A percentile compares a stretch with the other conserved stretches of the same genome.
phyloP scores from a whole-genome alignment of 352 stramenopile genomes.

The Halophytophthora polymorphica region DNA sequence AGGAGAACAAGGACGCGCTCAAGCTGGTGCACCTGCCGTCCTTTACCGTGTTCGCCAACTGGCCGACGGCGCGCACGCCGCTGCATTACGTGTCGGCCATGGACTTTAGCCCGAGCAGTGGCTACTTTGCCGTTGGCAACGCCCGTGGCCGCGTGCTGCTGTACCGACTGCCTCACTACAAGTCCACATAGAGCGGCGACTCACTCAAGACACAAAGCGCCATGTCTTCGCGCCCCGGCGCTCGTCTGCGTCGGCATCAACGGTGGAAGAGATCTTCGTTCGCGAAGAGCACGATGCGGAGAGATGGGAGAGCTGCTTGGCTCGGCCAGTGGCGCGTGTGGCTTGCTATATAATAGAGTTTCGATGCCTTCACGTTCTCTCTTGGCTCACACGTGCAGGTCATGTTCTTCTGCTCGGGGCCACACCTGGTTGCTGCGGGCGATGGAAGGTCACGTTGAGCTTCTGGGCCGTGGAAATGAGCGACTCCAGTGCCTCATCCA shows the following conservation, averaged over 20 bases:
- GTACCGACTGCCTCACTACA: slow-evolving; percentile 95
- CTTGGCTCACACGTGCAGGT: not conserved
- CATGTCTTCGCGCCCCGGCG: slow-evolving; percentile 11
- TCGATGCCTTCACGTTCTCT: not conserved
- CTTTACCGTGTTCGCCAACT: slow-evolving; percentile 96
- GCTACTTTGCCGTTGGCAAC: slow-evolving; percentile 95
- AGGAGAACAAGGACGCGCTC: slow-evolving; percentile 90
- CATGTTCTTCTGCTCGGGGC: slow-evolving; percentile 8
- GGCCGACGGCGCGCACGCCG: slow-evolving; percentile 95
- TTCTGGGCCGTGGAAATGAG: slow-evolving; percentile 67
- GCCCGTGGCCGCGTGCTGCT: slow-evolving; percentile 96
- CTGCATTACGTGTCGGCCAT: slow-evolving; percentile 95
- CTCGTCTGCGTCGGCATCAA: slow-evolving; percentile 9
- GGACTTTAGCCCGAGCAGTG: slow-evolving; percentile 95
- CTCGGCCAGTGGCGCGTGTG: not conserved
- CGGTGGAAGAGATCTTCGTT: too few relatives aligned
- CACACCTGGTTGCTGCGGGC: slow-evolving; percentile 3
- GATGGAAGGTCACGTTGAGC: slow-evolving; percentile 48
- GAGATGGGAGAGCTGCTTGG: slow-evolving; percentile 4
- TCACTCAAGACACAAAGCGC: slow-evolving; percentile 16
- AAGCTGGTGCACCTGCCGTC: slow-evolving; percentile 95
- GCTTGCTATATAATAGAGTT: slow-evolving; percentile 42
- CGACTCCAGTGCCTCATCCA: slow-evolving; percentile 52
- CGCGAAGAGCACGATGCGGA: slow-evolving; percentile 8
- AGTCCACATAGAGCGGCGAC: slow-evolving; percentile 59